Conservation (phyloP, 768 basidiomycete species). For the Suillus fuscotomentosus region DNA sequence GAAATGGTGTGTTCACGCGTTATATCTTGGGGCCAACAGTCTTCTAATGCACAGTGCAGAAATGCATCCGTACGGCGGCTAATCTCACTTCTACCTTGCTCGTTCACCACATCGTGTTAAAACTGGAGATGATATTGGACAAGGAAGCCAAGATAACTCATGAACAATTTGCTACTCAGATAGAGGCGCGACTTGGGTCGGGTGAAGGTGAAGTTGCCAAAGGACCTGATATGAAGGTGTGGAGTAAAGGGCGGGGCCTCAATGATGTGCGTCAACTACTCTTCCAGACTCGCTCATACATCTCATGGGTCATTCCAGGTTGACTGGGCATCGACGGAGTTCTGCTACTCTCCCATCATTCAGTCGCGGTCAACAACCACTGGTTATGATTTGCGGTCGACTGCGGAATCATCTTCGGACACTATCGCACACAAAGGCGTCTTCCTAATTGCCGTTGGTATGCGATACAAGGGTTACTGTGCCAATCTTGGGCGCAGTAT, state of each 20-base stretch:
- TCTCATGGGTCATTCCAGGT: slow-evolving; percentile 46
- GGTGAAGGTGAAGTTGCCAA: slow-evolving; percentile 62
- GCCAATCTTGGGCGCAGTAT: slow-evolving; percentile 92
- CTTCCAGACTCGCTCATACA: background rate
- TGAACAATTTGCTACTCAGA: slow-evolving; percentile 78
- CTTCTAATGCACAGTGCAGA: slow-evolving; percentile 44
- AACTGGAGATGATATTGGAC: slow-evolving; percentile 89
- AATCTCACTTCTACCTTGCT: slow-evolving; percentile 83
- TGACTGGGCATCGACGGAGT: slow-evolving; percentile 89
- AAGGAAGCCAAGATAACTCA: slow-evolving; percentile 89
- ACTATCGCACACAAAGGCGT: slow-evolving; percentile 86
- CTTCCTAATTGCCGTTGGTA: slow-evolving; percentile 80
- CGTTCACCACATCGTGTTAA: slow-evolving; percentile 80
- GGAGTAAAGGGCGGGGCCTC: slow-evolving; percentile 75
- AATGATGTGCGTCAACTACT: slow-evolving; percentile 57
- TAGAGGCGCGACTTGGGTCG: slow-evolving; percentile 86
- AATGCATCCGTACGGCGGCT: slow-evolving; percentile 72
- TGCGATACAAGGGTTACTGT: slow-evolving; percentile 92
- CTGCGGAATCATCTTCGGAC: slow-evolving; percentile 83
- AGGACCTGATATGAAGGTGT: slow-evolving; percentile 90
- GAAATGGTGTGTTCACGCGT: slow-evolving; percentile 66
- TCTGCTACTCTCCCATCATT: slow-evolving; percentile 93
- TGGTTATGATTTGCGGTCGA: slow-evolving; percentile 87
- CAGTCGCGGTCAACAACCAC: slow-evolving; percentile 83
- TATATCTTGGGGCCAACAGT: background rate